Conservation (phyloP, 306 rosid species). For the barrel medic (Medicago truncatula) region DNA sequence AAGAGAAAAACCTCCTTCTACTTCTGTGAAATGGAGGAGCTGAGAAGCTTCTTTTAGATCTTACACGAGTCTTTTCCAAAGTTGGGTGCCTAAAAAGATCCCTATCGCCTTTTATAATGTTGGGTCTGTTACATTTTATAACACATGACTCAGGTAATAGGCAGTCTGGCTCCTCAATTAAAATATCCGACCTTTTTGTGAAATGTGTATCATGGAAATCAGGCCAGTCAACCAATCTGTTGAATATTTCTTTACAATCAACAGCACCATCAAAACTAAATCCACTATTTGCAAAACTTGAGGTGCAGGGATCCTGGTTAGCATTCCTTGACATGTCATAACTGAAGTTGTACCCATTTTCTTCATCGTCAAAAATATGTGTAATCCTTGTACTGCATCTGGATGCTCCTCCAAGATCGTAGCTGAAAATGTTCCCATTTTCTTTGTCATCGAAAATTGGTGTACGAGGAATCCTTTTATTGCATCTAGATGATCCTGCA, state of each 20-base stretch:
- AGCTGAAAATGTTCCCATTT: conserved; percentile 42
- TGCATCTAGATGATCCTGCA: conserved; percentile 46
- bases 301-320: conserved; percentile 42
- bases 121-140: conserved; percentile 43
- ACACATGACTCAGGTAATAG: conserved; percentile 39
- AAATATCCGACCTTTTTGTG: conserved; percentile 45
- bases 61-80: conserved; percentile 45
- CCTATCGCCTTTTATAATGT: conserved; percentile 42
- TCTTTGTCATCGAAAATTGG: conserved; percentile 45
- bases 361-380: conserved; percentile 45
- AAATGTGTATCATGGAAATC: conserved; percentile 39
- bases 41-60: conserved; percentile 72
- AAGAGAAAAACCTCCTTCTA: conserved; percentile 62
- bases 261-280: conserved; percentile 45
- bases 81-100: conserved; percentile 40
- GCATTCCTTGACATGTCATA: conserved; percentile 44
- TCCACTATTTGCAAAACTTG: conserved; percentile 49
- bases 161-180: conserved; percentile 48
- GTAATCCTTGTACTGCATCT: conserved; percentile 44
- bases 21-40: conserved; percentile 83
- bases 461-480: conserved; percentile 37
- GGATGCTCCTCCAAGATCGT: conserved; percentile 44
- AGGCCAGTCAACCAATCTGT: conserved; percentile 43
- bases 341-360: conserved; percentile 46
- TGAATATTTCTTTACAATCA: conserved; percentile 40